Evolutionary conservation across 768 basidiomycete species (phyloP).

Genomic region (Kwoniella pini): DNA sequence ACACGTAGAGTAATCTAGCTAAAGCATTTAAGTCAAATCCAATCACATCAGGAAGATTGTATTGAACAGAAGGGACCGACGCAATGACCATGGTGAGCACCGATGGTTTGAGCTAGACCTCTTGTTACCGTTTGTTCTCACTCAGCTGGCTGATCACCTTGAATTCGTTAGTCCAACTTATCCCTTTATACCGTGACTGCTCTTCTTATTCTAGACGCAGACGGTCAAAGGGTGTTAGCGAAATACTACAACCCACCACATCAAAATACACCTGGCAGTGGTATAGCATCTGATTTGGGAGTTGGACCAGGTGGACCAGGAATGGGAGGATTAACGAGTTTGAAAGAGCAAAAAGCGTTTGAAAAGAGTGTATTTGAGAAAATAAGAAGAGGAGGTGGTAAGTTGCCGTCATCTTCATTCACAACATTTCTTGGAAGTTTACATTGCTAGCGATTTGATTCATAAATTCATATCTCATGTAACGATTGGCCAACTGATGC

Average conservation of each 20-base stretch:
- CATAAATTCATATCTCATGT: no score
- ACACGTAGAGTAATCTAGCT: not conserved
- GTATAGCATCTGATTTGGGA: slow-evolving; percentile 44
- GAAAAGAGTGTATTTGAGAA: slow-evolving; percentile 96
- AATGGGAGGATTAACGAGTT: slow-evolving; percentile 54
- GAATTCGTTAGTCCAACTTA: slow-evolving; percentile 62
- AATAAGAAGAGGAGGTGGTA: slow-evolving; percentile 90
- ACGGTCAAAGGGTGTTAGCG: slow-evolving; percentile 89
- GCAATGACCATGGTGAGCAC: slow-evolving; percentile 10
- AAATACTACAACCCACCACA: slow-evolving; percentile 89
- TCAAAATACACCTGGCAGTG: slow-evolving; percentile 46
- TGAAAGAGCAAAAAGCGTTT: slow-evolving; percentile 93
- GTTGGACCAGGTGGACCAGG: slow-evolving; percentile 48
- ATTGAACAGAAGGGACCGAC: not conserved
- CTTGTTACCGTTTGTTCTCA: not conserved
- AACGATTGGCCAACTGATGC: no score
- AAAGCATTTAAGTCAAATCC: no score
- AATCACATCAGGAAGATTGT: no score
- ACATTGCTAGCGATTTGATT: no score
- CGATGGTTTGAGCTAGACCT: not conserved
- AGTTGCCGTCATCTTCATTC: slow-evolving; percentile 37
- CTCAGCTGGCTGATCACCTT: not conserved
- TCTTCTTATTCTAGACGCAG: slow-evolving; percentile 90
- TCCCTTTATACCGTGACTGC: slow-evolving; percentile 84
- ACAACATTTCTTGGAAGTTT: not conserved